Percentiles rank a stretch among this genome's conserved stretches.
Evolutionary conservation across 1,284 basidiomycete species (phyloP).

Genomic region (Moesziomyces sp.): DNA sequence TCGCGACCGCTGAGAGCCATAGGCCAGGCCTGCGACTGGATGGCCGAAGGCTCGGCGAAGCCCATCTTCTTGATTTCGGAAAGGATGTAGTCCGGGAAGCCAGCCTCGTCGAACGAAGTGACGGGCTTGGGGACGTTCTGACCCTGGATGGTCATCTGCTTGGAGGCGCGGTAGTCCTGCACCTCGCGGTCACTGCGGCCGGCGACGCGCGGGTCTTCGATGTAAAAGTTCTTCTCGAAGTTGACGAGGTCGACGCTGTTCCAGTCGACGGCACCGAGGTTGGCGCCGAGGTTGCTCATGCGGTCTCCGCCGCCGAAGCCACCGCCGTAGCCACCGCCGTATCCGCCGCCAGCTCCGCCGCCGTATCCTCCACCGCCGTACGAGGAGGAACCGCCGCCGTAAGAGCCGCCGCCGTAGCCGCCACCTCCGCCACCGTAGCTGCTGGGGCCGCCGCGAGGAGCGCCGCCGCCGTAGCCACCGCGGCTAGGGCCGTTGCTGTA

Average conservation of each 20-base stretch:
- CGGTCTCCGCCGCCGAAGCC: conserved; percentile 73
- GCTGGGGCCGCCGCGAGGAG: conserved; percentile 20
- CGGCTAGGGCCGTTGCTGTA: conserved; percentile 45
- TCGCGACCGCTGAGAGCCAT: conserved; percentile 95
- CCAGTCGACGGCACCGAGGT: conserved; percentile 89
- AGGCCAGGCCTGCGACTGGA: conserved; percentile 98
- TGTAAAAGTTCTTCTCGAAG: conserved; percentile 89
- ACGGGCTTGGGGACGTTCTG: conserved; percentile 88
- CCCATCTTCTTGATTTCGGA: conserved; percentile 91
- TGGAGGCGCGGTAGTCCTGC: conserved; percentile 82
- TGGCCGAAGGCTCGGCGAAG: conserved; percentile 87
- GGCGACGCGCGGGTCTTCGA: conserved; percentile 87
- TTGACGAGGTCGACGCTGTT: conserved; percentile 75
- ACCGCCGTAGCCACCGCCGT: conserved; percentile 47
- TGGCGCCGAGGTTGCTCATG: conserved; percentile 85
- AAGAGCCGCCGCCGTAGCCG: conserved; percentile 41
- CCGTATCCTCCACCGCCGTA: conserved; percentile 68
- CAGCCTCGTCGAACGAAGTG: conserved; percentile 90
- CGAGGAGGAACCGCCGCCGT: conserved; percentile 43
- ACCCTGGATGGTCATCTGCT: conserved; percentile 94
- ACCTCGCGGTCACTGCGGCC: conserved; percentile 85
- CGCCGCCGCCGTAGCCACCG: conserved; percentile 37
- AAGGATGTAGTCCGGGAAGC: conserved; percentile 96
- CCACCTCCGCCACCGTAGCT: conserved; percentile 37
- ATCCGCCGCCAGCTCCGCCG: conserved; percentile 13